Base-by-base conservation (phyloP, 768 basidiomycete species). In the Leucocoprinus leucothites region DNA sequence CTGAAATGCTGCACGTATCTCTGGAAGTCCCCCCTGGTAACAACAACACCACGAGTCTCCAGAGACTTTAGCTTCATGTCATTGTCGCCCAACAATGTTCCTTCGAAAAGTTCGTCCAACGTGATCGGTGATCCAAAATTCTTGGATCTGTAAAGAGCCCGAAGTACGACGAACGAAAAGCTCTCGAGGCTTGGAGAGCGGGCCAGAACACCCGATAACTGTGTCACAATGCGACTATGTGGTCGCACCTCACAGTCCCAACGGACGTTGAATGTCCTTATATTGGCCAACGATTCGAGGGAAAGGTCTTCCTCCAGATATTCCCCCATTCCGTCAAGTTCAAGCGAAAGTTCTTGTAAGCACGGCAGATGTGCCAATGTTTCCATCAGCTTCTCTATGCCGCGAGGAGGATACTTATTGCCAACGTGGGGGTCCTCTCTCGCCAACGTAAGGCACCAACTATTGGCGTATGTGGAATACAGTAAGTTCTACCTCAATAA, bases 101-200 rank as follows among this genome's bases (percentile, higher is more conserved):
- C 31, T 8, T 21, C 11, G 13, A 49, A 49, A 3, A 49, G 1
- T 2, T 49, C 48, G 7, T 49, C 34, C 11, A 49, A 35, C 9
- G 31, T 19, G 6, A 49, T 19, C 25, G n/a, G 43, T 19, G 2
- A 11, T 18, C 43, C 43, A 21, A 44, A 44, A 9, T 36, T 13
- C 13, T 35, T 13, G 11, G 34, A 16, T 18, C 21, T 16, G 34
- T 49, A 18, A 11, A 18, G 16, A 9, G 28, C 31, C 2, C 18
- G 19, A 9, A 21, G 8, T 1, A 49, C 22, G 13, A 3, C 22
- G 16, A 49, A 49, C 9, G 48, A 19, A 11, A 49, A 49, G 31
- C 48, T 49, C 21, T 49, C 48, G 18, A 49, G 48, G 31, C 22
- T 21, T n/a, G n/a, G n/a, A n/a, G n/a, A n/a, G n/a, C n/a, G n/a